Evolutionary conservation across 2,329 filamentous ascomycete species (phyloP).

Genomic region (Cyclaneusma minus): DNA sequence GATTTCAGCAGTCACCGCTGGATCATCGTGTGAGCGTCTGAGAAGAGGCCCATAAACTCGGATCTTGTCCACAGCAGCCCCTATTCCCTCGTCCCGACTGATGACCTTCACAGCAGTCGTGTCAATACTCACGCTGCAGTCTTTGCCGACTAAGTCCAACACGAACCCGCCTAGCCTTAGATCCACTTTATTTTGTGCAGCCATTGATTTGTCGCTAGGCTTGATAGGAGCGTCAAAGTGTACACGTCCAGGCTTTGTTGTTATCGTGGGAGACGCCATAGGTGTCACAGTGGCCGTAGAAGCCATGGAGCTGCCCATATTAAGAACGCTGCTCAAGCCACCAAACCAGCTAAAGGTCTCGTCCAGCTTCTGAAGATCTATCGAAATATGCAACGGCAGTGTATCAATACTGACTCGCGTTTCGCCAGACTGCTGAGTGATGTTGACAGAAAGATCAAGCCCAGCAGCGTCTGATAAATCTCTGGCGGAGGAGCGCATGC

Average conservation of each 20-base stretch:
- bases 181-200: constrained; percentile 46
- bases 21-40: constrained; percentile 32
- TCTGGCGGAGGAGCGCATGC: constrained; percentile 42
- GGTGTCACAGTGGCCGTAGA: constrained; percentile 45
- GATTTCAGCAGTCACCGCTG: constrained; percentile 48
- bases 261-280: constrained; percentile 18
- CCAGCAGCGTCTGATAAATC: constrained; percentile 42
- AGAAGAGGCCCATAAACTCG: constrained; percentile 56
- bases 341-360: constrained; percentile 82
- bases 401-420: constrained; percentile 53
- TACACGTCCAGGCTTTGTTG: constrained; percentile 36
- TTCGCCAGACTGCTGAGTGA: constrained; percentile 27
- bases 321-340: constrained; percentile 79
- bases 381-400: constrained; percentile 56
- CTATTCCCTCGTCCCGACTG: constrained; percentile 56
- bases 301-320: constrained; percentile 71
- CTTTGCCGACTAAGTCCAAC: constrained; percentile 62
- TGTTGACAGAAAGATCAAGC: constrained; percentile 39
- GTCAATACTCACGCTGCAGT: constrained; percentile 58
- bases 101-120: constrained; percentile 74
- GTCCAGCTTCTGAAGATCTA: constrained; percentile 71
- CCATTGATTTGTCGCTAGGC: constrained; percentile 13
- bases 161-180: constrained; percentile 60
- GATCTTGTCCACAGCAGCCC: constrained; percentile 61
- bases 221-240: constrained; percentile 35